phyloP scores from a whole-genome alignment of 2,329 filamentous ascomycete genomes.

The Corinectria fuckeliana region DNA sequence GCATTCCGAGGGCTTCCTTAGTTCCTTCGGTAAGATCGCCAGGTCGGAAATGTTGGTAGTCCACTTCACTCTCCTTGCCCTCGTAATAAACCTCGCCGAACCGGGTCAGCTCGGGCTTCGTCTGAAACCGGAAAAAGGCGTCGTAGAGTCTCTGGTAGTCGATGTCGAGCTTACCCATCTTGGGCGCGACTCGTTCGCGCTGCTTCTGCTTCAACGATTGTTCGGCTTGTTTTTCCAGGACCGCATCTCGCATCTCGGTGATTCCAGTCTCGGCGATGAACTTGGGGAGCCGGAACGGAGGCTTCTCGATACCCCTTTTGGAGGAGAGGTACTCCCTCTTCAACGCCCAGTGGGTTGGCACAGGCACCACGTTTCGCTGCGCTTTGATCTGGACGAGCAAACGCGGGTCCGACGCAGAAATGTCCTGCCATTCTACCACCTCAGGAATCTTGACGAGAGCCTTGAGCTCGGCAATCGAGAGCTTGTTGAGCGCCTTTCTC shows the following conservation, averaged over 20 bases:
- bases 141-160: conserved; percentile 99
- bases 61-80: conserved; percentile 97
- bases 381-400: conserved; percentile 94
- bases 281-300: conserved; percentile 88
- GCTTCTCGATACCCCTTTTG: conserved; percentile 95
- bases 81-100: conserved; percentile 99
- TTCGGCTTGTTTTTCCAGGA: conserved; percentile 93
- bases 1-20: conserved; percentile 92
- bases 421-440: conserved; percentile 97
- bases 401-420: conserved; percentile 86
- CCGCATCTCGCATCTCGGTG: conserved; percentile 95
- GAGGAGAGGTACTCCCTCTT: conserved; percentile 98
- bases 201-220: conserved; percentile 94
- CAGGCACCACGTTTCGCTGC: conserved; percentile 92
- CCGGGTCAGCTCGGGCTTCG: conserved; percentile 89
- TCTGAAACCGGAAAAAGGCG: conserved; percentile 97
- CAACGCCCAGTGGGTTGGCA: conserved; percentile 91
- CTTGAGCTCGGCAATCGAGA: conserved; percentile 95
- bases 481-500: conserved; percentile 86
- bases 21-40: conserved; percentile 89
- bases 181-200: conserved; percentile 89
- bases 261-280: conserved; percentile 99
- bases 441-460: conserved; percentile 89
- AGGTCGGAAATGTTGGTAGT: conserved; percentile 86
- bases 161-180: conserved; percentile 97